Base-by-base conservation (phyloP, 345 rosid species). In the Eucalyptus erythrocorys region DNA sequence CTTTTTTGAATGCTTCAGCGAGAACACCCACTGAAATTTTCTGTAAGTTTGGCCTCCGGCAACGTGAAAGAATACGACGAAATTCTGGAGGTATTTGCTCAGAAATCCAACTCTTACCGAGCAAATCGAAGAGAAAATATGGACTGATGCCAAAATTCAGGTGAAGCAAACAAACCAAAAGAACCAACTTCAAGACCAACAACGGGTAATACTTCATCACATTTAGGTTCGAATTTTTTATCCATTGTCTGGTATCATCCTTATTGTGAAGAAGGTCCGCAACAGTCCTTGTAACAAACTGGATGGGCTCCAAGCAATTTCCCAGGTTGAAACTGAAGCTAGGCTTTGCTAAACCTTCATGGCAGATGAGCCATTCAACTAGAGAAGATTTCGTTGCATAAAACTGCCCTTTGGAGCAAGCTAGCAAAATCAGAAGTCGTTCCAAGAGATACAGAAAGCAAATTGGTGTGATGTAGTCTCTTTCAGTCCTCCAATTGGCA, bases 371-470 rank as follows among this genome's bases (percentile, higher is more conserved):
- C 93, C 92, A 92, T 86, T 94, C 95, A 84, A 90, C 86, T 82
- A 92, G 91, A 49, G 92, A 86, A 64, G 93, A 88, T 86, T 91
- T 89, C 2, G 93, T 89, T 3, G 92, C 76, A 47, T 51, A 82
- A 48, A 93, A 57, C 79, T 7, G 87, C 30, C 91, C 91, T 22
- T 84, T 66, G 45, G 50, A 40, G 88, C 27, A 43, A 66, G 91
- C 89, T 21, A 92, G 34, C 27, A 90, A 34, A 85, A 92, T 84
- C 87, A 92, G 64, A 64, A 87, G 90, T 16, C 93, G 92, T 88
- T 93, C 96, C 26, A 93, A 26, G 37, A 94, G 94, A 89, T 92
- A 94, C 43, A 92, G n/a, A 88, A 94, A 93, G 88, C 95, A 93
- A 37, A 19, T 85, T 3, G 93, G 96, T 47, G 95, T 89, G n/a